Evolutionary conservation across 345 rosid species (phyloP), one percentile per base, ranked within the genome.

Genomic region (Rhodamnia rubescens): DNA sequence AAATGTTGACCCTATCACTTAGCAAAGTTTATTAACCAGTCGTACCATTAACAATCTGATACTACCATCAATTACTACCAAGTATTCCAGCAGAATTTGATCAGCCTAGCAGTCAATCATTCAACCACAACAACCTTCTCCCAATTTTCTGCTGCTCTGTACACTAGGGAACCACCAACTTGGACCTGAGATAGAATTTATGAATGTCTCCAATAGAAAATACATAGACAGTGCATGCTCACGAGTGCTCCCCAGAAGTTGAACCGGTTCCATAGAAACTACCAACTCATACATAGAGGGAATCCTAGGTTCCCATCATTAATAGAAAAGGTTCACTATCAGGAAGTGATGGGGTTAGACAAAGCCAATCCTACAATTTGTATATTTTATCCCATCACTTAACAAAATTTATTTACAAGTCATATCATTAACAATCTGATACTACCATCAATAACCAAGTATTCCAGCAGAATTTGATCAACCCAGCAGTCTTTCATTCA

Each of bases 91-190:
- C 47, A 32, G 40, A 32, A 69, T 32, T 21, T 36, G 40, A 69
- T 69, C 26, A 11, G 8, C 78, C 78, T 69, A 69, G 78, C 78
- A 8, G 13, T 36, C 80, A 18, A 69, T 36, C 80, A 11, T 69
- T 69, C 47, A 69, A 36, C 40, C 13, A 1, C 80, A 94, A 42
- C 96, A 95, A 50, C 95, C 94, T 90, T 94, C 93, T 29, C 96
- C 94, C 88, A 94, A 90, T 88, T 93, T 93, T 84, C 88, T 93
- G 36, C 95, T 80, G 92, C 54, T 88, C 56, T 92, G 90, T 93
- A 94, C 82, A 85, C 29, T 10, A 94, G 95, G 42, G 95, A 93
- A 84, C 90, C 90, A 32, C 93, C 94, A 84, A 93, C 84, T 83
- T 92, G 92, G 83, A 93, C 91, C 95, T 94, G 92, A 21, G 61